Conservation (phyloP, 306 rosid species). For the Malus sieversii region DNA sequence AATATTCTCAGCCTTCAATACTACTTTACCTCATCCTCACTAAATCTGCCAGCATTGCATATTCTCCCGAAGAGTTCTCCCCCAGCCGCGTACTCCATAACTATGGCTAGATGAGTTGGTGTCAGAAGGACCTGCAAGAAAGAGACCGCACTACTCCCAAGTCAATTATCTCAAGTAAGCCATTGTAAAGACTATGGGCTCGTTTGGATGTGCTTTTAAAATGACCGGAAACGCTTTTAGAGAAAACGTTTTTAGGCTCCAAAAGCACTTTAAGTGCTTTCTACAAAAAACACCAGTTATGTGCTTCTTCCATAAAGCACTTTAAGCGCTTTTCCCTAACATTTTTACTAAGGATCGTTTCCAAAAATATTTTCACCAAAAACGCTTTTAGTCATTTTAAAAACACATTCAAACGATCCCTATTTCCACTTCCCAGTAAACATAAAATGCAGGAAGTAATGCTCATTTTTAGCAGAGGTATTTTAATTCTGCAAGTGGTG, state of each 20-base stretch:
- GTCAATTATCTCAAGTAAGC: background rate
- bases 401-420: too few species aligned
- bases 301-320: too few species aligned
- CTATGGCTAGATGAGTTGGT: constrained; percentile 75
- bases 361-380: too few species aligned
- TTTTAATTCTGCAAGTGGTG: background rate
- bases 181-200: background rate
- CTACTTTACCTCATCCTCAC: constrained; percentile 72
- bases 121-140: constrained; percentile 60
- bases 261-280: too few species aligned
- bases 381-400: too few species aligned
- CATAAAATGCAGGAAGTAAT: background rate
- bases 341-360: too few species aligned
- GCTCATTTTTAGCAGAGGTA: background rate
- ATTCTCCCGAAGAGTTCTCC: constrained; percentile 81
- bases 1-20: background rate
- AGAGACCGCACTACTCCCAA: constrained; percentile 9
- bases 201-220: too few species aligned
- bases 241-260: too few species aligned
- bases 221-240: too few species aligned
- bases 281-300: too few species aligned
- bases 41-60: constrained; percentile 64
- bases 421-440: background rate
- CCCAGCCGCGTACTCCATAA: constrained; percentile 88
- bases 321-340: too few species aligned